phyloP scores from a whole-genome alignment of 352 stramenopile species.

The Globisporangium lucens region DNA sequence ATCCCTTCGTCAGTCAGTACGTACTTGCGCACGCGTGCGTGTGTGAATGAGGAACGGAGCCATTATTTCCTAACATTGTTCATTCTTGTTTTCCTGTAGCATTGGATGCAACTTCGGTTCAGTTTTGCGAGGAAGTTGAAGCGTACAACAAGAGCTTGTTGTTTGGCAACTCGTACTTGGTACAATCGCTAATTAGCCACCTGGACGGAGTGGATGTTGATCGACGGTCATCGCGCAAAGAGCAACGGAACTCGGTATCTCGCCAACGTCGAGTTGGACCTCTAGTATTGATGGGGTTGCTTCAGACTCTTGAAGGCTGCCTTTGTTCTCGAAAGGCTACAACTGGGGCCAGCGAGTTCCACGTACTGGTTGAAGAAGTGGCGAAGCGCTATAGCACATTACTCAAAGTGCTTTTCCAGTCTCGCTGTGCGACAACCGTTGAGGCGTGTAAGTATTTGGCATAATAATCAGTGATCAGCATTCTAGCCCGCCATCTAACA shows the following conservation, averaged over 20 bases:
- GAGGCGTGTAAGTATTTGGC: conserved; percentile 60
- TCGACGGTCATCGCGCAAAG: conserved; percentile 12
- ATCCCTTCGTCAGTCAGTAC: conserved; percentile 40
- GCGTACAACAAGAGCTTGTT: conserved; percentile 71
- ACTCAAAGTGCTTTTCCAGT: conserved; percentile 89
- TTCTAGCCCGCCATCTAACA: background rate
- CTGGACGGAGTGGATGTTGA: conserved; percentile 60
- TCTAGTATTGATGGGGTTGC: conserved; percentile 89
- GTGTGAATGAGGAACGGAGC: background rate
- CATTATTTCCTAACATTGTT: background rate
- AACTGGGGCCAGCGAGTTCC: conserved; percentile 70
- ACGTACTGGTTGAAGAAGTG: conserved; percentile 52
- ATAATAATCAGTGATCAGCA: background rate
- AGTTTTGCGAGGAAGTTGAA: conserved; percentile 68
- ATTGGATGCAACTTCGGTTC: conserved; percentile 46
- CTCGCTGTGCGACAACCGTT: conserved; percentile 81
- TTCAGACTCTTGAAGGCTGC: conserved; percentile 89
- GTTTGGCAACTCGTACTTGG: conserved; percentile 68
- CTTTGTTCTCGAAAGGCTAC: conserved; percentile 89
- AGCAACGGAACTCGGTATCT: conserved; percentile 17
- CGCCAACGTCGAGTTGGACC: conserved; percentile 35
- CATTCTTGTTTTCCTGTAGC: conserved; percentile 24
- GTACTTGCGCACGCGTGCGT: conserved; percentile 10
- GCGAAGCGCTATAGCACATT: conserved; percentile 79
- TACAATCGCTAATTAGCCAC: conserved; percentile 57